Conservation (phyloP, 2,329 filamentous ascomycete genomes). For the Didymella exigua region DNA sequence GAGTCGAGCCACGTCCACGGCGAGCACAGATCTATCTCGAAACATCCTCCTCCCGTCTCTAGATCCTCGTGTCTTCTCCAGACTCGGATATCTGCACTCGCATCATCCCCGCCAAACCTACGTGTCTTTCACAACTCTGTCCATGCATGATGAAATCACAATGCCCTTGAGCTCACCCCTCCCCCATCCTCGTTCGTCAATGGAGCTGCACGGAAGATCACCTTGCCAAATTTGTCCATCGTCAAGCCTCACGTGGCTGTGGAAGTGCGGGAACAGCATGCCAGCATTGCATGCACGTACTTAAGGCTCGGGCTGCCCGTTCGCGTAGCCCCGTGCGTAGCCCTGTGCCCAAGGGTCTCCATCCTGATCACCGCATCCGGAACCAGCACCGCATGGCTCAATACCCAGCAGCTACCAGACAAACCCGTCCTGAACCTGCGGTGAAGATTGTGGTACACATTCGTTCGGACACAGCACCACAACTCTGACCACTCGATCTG, state of each 20-base stretch:
- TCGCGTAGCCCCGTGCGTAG: slow-evolving; percentile 8
- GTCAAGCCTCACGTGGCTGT: slow-evolving; percentile 14
- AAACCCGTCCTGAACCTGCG: background rate
- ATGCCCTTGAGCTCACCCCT: slow-evolving; percentile 13
- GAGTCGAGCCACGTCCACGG: slow-evolving; percentile 11
- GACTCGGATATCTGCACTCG: slow-evolving; percentile 1
- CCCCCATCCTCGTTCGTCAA: slow-evolving; percentile 17
- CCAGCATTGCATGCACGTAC: slow-evolving; percentile 1
- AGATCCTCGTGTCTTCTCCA: background rate
- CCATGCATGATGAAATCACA: slow-evolving; percentile 23
- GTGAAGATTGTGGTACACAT: background rate
- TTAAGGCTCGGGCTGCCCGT: slow-evolving; percentile 7
- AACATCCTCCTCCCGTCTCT: background rate
- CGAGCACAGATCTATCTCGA: slow-evolving; percentile 6
- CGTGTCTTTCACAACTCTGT: slow-evolving; percentile 16
- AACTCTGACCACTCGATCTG: background rate
- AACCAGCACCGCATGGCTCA: slow-evolving; percentile 3
- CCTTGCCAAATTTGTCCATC: background rate
- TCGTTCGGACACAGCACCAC: background rate
- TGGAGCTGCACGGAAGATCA: slow-evolving; percentile 22
- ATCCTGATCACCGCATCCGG: slow-evolving; percentile 4
- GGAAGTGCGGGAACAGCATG: slow-evolving; percentile 2
- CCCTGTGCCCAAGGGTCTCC: background rate
- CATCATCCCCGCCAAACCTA: slow-evolving; percentile 16
- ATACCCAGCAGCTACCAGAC: background rate